A percentile compares a stretch with the other conserved stretches of the same genome.
These are phyloP conservation scores for Madurella fahalii DNA, from an alignment of 2,329 filamentous ascomycete species.

Conservation along the genomic window DNA sequence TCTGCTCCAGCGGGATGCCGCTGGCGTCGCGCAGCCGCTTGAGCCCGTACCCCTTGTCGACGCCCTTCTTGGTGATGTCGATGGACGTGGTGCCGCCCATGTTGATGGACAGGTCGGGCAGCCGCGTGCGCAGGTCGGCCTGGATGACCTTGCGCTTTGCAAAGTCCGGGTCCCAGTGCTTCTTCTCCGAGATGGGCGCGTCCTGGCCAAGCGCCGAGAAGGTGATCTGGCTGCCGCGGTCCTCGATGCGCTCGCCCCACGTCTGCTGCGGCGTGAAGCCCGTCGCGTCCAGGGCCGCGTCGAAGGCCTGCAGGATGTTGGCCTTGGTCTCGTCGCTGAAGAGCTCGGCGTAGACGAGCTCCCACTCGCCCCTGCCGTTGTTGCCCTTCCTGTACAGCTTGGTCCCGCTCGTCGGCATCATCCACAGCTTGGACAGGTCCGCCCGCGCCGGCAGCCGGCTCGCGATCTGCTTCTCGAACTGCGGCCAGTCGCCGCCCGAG, in stretches of 20 bases:
- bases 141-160: slow-evolving; percentile 38
- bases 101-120: slow-evolving; percentile 38
- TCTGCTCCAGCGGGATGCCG: slow-evolving; percentile 31
- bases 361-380: slow-evolving; percentile 5
- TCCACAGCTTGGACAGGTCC: slow-evolving; percentile 37
- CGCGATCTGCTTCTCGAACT: slow-evolving; percentile 39
- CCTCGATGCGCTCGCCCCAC: slow-evolving; percentile 38
- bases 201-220: slow-evolving; percentile 40
- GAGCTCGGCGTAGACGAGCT: too few relatives aligned
- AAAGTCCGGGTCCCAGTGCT: slow-evolving; percentile 38
- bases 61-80: slow-evolving; percentile 37
- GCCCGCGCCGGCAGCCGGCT: slow-evolving; percentile 34
- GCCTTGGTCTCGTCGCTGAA: too few relatives aligned
- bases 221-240: slow-evolving; percentile 40
- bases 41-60: slow-evolving; percentile 36
- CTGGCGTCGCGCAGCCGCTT: slow-evolving; percentile 28
- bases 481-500: slow-evolving; percentile 40
- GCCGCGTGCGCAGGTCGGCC: slow-evolving; percentile 32
- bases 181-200: slow-evolving; percentile 35
- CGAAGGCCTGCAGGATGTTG: too few relatives aligned
- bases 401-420: slow-evolving; percentile 41
- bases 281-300: slow-evolving; percentile 28
- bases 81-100: slow-evolving; percentile 40
- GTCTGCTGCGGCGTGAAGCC: slow-evolving; percentile 36
- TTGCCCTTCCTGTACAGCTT: slow-evolving; percentile 33